Conservation (phyloP, 331 rosid species). For the Malus hybrid region DNA sequence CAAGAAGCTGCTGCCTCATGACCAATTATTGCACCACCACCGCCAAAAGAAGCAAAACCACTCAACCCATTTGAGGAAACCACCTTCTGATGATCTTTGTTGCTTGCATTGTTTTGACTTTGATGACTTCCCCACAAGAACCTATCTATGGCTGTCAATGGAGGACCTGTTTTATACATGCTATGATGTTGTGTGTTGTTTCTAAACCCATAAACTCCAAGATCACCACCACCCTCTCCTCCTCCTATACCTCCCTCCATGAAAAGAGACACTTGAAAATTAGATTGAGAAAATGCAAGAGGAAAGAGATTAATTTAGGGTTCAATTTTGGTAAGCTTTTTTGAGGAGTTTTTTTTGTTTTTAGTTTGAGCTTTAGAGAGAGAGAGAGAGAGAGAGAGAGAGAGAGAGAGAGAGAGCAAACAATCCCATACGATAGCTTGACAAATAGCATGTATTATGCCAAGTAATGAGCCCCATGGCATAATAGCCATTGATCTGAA, state of each 20-base stretch:
- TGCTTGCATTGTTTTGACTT: constrained; percentile 13
- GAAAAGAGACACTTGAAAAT: constrained; percentile 7
- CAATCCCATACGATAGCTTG: not conserved
- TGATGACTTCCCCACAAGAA: constrained; percentile 33
- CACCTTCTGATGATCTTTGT: not conserved
- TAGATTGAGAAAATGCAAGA: not conserved
- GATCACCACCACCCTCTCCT: not conserved
- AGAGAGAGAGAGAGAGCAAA: not conserved
- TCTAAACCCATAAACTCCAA: constrained; percentile 7
- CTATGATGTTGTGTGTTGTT: constrained; percentile 1
- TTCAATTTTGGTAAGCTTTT: constrained; percentile 1
- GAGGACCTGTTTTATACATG: constrained; percentile 30
- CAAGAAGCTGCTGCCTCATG: constrained; percentile 11
- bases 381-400: too few species aligned
- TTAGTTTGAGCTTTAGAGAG: not conserved
- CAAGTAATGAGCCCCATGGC: constrained; percentile 35
- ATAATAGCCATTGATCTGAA: constrained; percentile 27
- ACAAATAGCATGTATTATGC: constrained; percentile 33
- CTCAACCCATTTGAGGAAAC: not conserved
- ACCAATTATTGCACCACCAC: constrained; percentile 3
- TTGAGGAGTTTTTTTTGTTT: not conserved
- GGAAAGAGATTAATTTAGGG: constrained; percentile 3
- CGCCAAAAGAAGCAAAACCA: not conserved
- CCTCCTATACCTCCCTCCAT: constrained; percentile 23
- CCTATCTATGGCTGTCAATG: constrained; percentile 71